A percentile compares a stretch with the other conserved stretches of the same genome.
Conservation (phyloP, 2,329 filamentous ascomycete genomes). For the Bisporella sp. region DNA sequence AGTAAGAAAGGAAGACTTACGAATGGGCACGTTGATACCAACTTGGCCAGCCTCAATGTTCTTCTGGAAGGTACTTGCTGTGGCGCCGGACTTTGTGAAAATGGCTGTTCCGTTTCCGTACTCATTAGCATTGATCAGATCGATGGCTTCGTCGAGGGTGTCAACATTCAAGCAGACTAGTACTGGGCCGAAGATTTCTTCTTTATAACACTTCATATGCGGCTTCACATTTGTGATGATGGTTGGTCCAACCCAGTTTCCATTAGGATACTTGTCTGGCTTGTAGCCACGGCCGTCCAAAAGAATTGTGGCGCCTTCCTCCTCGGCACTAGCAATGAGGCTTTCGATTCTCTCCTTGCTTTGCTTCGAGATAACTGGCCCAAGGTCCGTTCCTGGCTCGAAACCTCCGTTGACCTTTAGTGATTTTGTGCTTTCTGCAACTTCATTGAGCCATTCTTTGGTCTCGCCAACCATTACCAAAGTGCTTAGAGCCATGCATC, state of each 20-base stretch:
- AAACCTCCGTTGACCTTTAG: conserved; percentile 76
- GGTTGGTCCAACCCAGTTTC: conserved; percentile 79
- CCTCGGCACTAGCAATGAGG: conserved; percentile 69
- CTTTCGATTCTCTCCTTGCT: conserved; percentile 73
- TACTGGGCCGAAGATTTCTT: conserved; percentile 83
- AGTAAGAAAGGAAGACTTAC: not conserved
- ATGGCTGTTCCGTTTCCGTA: conserved; percentile 84
- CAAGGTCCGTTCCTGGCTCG: conserved; percentile 71
- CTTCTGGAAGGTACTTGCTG: conserved; percentile 70
- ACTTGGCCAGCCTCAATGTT: conserved; percentile 81
- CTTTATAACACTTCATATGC: conserved; percentile 75
- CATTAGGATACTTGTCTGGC: conserved; percentile 73
- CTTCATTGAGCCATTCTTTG: conserved; percentile 72
- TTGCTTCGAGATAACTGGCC: conserved; percentile 74
- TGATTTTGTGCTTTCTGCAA: conserved; percentile 67
- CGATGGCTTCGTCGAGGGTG: conserved; percentile 72
- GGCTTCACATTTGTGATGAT: conserved; percentile 76
- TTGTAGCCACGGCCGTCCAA: conserved; percentile 71
- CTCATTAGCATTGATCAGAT: conserved; percentile 77
- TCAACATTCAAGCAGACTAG: conserved; percentile 74
- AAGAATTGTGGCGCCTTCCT: conserved; percentile 76
- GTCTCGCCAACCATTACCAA: conserved; percentile 80
- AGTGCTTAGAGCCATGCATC: conserved; percentile 81
- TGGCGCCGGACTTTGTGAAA: conserved; percentile 73
- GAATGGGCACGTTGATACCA: conserved; percentile 79